A percentile compares a stretch with the other conserved stretches of the same genome.
Evolutionary conservation across 306 rosid species (phyloP).

Genomic region (Albizia julibrissin): DNA sequence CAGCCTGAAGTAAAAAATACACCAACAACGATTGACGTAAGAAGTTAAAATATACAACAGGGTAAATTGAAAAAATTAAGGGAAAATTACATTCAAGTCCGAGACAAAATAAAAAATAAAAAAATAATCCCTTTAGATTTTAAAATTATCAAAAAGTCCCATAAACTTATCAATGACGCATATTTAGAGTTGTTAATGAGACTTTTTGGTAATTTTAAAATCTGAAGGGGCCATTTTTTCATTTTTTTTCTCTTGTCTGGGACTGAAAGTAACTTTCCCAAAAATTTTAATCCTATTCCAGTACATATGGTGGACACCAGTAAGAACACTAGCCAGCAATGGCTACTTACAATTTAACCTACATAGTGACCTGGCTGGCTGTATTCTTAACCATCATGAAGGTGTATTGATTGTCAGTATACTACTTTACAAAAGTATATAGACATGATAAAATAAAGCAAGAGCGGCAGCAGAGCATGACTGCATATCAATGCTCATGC

Average conservation of each 20-base stretch:
- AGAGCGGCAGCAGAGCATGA: constrained; percentile 17
- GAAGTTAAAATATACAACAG: constrained; percentile 15
- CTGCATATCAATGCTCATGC: constrained; percentile 65
- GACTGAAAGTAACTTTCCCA: too few species aligned
- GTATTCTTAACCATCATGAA: constrained; percentile 34
- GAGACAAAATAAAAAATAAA: too few species aligned
- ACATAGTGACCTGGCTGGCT: constrained; percentile 43
- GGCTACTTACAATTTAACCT: constrained; percentile 39
- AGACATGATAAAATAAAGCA: constrained; percentile 43
- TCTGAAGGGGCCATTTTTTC: too few species aligned
- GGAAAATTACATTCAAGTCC: too few species aligned
- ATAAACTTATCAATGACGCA: too few species aligned
- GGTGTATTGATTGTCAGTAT: constrained; percentile 37
- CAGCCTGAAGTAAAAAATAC: constrained; percentile 1
- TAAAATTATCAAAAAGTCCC: too few species aligned
- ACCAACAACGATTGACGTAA: constrained; percentile 12
- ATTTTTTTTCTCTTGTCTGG: too few species aligned
- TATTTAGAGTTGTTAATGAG: too few species aligned
- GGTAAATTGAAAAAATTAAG: constrained; percentile 21
- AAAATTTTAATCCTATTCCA: constrained; percentile 23
- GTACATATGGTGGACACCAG: constrained; percentile 32
- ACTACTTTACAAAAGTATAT: constrained; percentile 70
- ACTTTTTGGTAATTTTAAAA: too few species aligned
- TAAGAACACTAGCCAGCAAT: constrained; percentile 49
- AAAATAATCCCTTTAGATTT: too few species aligned